Conservation (phyloP, 1,284 basidiomycete species). For the Chalciporus sp. region DNA sequence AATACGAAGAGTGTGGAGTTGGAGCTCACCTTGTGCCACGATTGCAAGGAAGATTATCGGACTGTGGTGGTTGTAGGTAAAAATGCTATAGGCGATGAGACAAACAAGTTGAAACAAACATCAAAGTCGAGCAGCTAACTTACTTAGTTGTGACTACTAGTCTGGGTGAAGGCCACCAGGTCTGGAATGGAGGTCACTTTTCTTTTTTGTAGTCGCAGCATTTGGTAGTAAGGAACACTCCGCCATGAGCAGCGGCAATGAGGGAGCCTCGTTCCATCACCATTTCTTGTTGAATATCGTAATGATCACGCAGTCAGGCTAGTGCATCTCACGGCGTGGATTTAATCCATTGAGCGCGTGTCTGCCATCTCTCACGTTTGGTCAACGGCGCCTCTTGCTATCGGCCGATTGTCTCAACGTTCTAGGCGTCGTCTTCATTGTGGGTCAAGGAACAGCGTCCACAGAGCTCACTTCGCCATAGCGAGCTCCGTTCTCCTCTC, state of each 20-base stretch:
- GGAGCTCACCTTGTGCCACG: slow-evolving; percentile 1
- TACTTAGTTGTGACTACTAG: no score
- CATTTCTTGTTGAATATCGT: slow-evolving; percentile 17
- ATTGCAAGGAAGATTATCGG: no score
- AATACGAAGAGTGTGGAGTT: not conserved
- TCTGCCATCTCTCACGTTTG: not conserved
- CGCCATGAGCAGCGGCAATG: slow-evolving; percentile 17
- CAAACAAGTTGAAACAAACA: no score
- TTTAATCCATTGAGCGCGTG: slow-evolving; percentile 17
- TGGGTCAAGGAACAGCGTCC: not conserved
- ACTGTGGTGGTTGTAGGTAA: no score
- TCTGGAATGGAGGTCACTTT: no score
- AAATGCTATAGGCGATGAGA: no score
- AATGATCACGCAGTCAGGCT: slow-evolving; percentile 25
- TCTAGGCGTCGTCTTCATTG: not conserved
- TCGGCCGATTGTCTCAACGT: not conserved
- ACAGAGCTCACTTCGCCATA: not conserved
- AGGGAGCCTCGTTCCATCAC: slow-evolving; percentile 32
- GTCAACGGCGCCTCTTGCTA: not conserved
- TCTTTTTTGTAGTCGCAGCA: no score
- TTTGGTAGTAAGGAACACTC: not conserved
- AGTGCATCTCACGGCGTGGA: slow-evolving; percentile 26
- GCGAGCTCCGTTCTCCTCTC: not conserved
- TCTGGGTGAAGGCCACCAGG: no score
- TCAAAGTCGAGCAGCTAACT: no score